Evolutionary conservation across 176 grass and related monocot species (phyloP).

Genomic region (Triticum aestivum): DNA sequence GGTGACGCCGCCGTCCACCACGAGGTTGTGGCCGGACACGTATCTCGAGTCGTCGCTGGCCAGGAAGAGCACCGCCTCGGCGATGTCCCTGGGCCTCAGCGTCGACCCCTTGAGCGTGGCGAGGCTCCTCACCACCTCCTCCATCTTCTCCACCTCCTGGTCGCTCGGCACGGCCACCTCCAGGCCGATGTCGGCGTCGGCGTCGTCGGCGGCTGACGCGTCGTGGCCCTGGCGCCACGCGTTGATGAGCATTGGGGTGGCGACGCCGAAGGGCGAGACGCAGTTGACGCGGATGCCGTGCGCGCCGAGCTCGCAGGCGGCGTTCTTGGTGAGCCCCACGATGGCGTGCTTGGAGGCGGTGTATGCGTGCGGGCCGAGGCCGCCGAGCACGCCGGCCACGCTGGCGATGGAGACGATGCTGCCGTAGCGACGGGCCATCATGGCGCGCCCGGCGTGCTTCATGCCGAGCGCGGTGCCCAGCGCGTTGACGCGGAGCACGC

Average conservation of each 20-base stretch:
- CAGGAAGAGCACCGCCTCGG: constrained; percentile 85
- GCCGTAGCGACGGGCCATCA: constrained; percentile 50
- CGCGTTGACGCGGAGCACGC: constrained; percentile 91
- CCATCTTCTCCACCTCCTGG: constrained; percentile 78
- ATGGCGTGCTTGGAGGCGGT: constrained; percentile 95
- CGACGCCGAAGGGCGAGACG: constrained; percentile 96
- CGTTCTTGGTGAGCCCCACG: constrained; percentile 95
- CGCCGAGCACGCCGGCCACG: constrained; percentile 89
- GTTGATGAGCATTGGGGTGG: constrained; percentile 93
- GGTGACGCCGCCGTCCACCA: constrained; percentile 94
- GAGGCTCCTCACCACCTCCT: constrained; percentile 70
- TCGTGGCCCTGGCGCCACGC: constrained; percentile 77
- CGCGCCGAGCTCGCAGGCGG: constrained; percentile 86
- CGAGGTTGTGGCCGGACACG: constrained; percentile 94
- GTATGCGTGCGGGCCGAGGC: constrained; percentile 91
- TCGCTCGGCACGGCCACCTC: constrained; percentile 37
- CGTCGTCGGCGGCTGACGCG: constrained; percentile 19
- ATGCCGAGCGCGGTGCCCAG: constrained; percentile 87
- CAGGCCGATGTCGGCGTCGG: constrained; percentile 21
- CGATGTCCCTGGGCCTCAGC: constrained; percentile 71
- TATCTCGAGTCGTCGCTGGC: constrained; percentile 94
- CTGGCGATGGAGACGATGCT: constrained; percentile 90
- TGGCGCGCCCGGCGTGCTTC: constrained; percentile 94
- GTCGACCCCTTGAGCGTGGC: constrained; percentile 80
- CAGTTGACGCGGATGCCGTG: constrained; percentile 95